Conservation (phyloP, 2,329 filamentous ascomycete species). For the Sporothrix pallida region DNA sequence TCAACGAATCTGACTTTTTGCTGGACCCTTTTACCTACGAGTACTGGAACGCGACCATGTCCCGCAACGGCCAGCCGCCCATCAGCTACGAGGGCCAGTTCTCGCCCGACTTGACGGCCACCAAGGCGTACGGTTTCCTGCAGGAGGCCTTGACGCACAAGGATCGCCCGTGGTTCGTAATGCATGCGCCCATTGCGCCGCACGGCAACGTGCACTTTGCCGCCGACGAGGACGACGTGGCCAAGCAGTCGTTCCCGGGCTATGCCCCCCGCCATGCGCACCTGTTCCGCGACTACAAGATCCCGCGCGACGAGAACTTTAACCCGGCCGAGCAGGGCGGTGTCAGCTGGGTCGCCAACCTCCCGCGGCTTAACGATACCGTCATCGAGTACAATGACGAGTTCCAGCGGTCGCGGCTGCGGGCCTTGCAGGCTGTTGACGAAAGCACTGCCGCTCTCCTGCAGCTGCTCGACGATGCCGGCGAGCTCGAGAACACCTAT, state of each 20-base stretch:
- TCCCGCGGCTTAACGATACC: slow-evolving; percentile 50
- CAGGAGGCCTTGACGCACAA: slow-evolving; percentile 60
- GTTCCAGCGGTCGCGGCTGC: slow-evolving; percentile 58
- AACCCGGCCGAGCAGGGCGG: slow-evolving; percentile 62
- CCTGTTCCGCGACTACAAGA: slow-evolving; percentile 63
- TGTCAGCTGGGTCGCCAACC: slow-evolving; percentile 53
- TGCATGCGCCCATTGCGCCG: slow-evolving; percentile 68
- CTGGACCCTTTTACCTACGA: slow-evolving; percentile 67
- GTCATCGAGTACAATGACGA: slow-evolving; percentile 55
- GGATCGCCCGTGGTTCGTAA: slow-evolving; percentile 68
- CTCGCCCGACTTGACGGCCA: slow-evolving; percentile 29
- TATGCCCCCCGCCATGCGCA: slow-evolving; percentile 64
- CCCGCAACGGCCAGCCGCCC: slow-evolving; percentile 60
- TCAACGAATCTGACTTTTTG: slow-evolving; percentile 61
- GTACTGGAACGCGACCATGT: slow-evolving; percentile 66
- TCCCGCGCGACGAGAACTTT: slow-evolving; percentile 68
- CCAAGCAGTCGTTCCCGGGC: slow-evolving; percentile 44
- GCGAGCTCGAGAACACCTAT: slow-evolving; percentile 65
- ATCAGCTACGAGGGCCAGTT: slow-evolving; percentile 61
- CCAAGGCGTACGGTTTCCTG: slow-evolving; percentile 44
- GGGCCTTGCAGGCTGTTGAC: slow-evolving; percentile 59
- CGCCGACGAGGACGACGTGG: slow-evolving; percentile 26
- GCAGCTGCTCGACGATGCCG: slow-evolving; percentile 51
- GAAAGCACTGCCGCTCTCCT: slow-evolving; percentile 58
- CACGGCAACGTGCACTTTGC: slow-evolving; percentile 59